Evolutionary conservation across 345 rosid species (phyloP).

Genomic region (Citrus sp.): DNA sequence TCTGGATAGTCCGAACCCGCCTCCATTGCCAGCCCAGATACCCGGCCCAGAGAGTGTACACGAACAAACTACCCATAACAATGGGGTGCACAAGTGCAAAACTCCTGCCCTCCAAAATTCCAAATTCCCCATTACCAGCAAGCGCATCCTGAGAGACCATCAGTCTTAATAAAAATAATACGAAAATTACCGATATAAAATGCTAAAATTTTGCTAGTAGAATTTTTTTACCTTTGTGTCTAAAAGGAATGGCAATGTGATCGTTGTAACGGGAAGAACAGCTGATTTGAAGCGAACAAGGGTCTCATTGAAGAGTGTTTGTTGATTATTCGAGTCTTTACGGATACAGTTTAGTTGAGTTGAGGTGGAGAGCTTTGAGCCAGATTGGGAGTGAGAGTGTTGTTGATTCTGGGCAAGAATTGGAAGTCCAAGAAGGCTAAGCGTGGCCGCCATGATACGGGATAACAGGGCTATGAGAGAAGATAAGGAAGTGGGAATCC

Average conservation of each 20-base stretch:
- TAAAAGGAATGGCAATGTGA: constrained; percentile 57
- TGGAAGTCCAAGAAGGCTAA: constrained; percentile 48
- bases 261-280: constrained; percentile 55
- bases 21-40: constrained; percentile 99
- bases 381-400: neutral
- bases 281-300: constrained; percentile 35
- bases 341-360: constrained; percentile 9
- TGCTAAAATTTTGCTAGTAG: neutral
- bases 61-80: constrained; percentile 61
- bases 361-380: constrained; percentile 17
- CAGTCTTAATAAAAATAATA: neutral
- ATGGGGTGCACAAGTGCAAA: constrained; percentile 71
- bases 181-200: neutral
- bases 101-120: constrained; percentile 81
- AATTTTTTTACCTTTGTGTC: constrained; percentile 50
- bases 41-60: constrained; percentile 65
- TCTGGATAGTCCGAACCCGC: constrained; percentile 73
- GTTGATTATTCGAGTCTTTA: constrained; percentile 16
- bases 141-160: constrained; percentile 57
- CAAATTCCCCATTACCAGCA: constrained; percentile 75
- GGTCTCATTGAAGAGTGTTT: constrained; percentile 21
- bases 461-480: neutral
- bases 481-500: constrained; percentile 13
- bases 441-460: constrained; percentile 61
- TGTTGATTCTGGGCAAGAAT: constrained; percentile 27